Conservation (phyloP, 805 yeast genomes). For the Metschnikowia bowlesiae region DNA sequence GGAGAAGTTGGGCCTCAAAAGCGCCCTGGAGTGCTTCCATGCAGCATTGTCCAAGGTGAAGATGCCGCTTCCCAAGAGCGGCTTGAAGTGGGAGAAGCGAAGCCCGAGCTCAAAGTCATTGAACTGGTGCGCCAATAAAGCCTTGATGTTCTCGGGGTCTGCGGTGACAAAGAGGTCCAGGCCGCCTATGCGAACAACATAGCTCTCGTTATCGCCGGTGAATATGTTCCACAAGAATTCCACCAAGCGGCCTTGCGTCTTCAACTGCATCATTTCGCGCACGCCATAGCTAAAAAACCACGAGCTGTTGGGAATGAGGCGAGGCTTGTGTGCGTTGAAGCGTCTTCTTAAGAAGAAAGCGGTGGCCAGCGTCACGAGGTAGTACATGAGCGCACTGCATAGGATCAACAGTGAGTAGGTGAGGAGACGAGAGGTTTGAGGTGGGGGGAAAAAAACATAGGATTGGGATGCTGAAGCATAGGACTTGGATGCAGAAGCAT, state of each 20-base stretch:
- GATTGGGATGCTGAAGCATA: no score
- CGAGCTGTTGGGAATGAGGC: background rate
- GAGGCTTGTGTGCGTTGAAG: background rate
- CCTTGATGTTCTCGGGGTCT: constrained; percentile 37
- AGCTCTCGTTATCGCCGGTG: constrained; percentile 8
- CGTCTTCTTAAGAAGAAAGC: background rate
- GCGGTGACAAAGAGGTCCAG: constrained; percentile 17
- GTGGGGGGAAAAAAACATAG: no score
- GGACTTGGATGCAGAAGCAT: no score
- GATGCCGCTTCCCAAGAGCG: constrained; percentile 35
- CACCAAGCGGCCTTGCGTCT: constrained; percentile 7
- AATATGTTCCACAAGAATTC: constrained; percentile 8
- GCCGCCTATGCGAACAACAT: constrained; percentile 5
- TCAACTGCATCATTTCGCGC: background rate
- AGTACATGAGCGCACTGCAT: background rate
- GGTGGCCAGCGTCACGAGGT: background rate
- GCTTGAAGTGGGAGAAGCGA: constrained; percentile 29
- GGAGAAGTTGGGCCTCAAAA: constrained; percentile 37
- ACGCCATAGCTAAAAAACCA: constrained; percentile 1
- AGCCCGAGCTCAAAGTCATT: constrained; percentile 32
- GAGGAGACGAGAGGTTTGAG: no score
- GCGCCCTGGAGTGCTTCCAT: constrained; percentile 37
- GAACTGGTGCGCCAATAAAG: constrained; percentile 36
- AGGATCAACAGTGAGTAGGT: background rate
- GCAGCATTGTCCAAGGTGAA: constrained; percentile 36